Evolutionary conservation across 108 stramenopile genomes (phyloP).

Genomic region (Fistulifera solaris): DNA sequence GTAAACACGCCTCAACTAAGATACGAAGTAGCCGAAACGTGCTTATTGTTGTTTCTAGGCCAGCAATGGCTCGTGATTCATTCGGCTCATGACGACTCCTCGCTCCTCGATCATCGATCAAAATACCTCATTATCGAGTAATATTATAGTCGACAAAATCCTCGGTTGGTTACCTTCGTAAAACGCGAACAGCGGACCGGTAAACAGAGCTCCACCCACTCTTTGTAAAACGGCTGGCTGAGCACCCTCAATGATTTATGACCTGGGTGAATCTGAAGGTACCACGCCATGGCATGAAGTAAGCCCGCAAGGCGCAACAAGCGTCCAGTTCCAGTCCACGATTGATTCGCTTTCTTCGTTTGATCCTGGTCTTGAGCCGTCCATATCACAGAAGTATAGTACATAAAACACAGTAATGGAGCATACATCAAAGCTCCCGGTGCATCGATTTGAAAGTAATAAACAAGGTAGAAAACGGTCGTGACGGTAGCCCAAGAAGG

Average conservation of each 20-base stretch:
- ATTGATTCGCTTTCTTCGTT: conserved; percentile 13
- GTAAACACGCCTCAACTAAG: no score
- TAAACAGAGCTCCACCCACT: conserved; percentile 38
- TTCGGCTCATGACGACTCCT: no score
- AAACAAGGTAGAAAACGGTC: conserved; percentile 22
- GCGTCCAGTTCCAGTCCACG: conserved; percentile 44
- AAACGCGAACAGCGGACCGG: conserved; percentile 59
- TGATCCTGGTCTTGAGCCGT: conserved; percentile 1
- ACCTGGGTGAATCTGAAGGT: conserved; percentile 46
- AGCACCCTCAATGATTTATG: conserved; percentile 47
- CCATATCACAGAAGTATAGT: conserved; percentile 6
- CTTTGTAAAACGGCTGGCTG: conserved; percentile 38
- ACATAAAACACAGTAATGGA: conserved; percentile 32
- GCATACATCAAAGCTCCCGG: conserved; percentile 35
- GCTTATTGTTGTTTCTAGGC: no score
- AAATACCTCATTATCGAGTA: no score
- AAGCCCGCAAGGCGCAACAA: conserved; percentile 20
- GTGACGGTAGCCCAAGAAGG: conserved; percentile 8
- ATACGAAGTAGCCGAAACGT: no score
- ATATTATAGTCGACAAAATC: no score
- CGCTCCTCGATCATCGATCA: no score
- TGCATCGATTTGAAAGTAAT: conserved; percentile 36
- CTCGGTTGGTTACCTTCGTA: conserved; percentile 45
- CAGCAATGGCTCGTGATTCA: no score
- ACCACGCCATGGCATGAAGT: conserved; percentile 44